phyloP scores from a whole-genome alignment of 306 rosid genomes.

The Vigna angularis region DNA sequence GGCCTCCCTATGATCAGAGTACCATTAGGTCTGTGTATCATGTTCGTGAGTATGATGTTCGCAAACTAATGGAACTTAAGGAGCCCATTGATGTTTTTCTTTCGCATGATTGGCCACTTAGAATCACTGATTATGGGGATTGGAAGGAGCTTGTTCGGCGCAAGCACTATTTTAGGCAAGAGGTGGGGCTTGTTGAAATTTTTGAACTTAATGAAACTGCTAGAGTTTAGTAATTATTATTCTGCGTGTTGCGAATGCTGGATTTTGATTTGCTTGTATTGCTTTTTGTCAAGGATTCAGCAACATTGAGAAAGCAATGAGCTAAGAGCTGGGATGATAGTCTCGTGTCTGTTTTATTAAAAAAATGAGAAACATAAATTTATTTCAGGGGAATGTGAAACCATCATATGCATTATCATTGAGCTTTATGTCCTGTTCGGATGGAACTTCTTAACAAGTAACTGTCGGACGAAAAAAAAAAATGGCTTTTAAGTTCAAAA shows the following conservation, averaged over 20 bases:
- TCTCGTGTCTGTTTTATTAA: not conserved
- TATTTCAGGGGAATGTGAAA: not conserved
- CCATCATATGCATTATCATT: not conserved
- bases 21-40: slow-evolving; percentile 84
- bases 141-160: slow-evolving; percentile 66
- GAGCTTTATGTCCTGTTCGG: not conserved
- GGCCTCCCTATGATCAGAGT: slow-evolving; percentile 84
- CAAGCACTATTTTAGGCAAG: slow-evolving; percentile 67
- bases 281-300: not conserved
- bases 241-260: not conserved
- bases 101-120: slow-evolving; percentile 95
- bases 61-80: slow-evolving; percentile 80
- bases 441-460: not conserved
- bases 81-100: slow-evolving; percentile 85
- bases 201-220: slow-evolving; percentile 6
- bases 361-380: not conserved
- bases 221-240: slow-evolving; percentile 13
- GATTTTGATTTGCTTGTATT: not conserved
- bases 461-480: too few relatives aligned
- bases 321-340: not conserved
- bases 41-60: slow-evolving; percentile 91
- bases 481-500: too few relatives aligned
- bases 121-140: slow-evolving; percentile 89
- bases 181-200: slow-evolving; percentile 55
- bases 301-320: not conserved